These are phyloP conservation scores for Ramalina peruviana DNA, from an alignment of 495 filamentous ascomycete genomes.

Conservation along the genomic window DNA sequence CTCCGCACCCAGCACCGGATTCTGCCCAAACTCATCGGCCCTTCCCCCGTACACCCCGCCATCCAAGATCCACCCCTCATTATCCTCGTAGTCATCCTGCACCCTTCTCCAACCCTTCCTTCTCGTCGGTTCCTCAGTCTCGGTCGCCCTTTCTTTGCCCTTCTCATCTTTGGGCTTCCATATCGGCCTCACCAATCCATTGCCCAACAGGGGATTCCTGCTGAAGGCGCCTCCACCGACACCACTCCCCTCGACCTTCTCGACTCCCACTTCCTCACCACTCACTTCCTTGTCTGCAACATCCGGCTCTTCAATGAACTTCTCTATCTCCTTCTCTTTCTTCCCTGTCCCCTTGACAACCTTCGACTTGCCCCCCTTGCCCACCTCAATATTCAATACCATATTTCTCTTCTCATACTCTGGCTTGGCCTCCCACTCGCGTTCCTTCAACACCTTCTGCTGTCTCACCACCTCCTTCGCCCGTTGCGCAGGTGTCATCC, in stretches of 20 bases:
- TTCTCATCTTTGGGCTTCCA: conserved; percentile 31
- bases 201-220: conserved; percentile 66
- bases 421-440: conserved; percentile 80
- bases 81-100: conserved; percentile 81
- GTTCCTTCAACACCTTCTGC: conserved; percentile 72
- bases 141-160: conserved; percentile 31
- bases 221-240: conserved; percentile 53
- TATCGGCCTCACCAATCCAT: conserved; percentile 63
- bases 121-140: conserved; percentile 21
- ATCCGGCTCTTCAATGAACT: background rate
- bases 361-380: background rate
- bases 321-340: background rate
- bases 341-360: background rate
- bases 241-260: background rate
- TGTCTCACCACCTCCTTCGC: conserved; percentile 80
- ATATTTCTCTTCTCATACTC: conserved; percentile 88
- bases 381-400: conserved; percentile 26
- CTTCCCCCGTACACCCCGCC: conserved; percentile 55
- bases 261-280: background rate
- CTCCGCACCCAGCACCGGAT: conserved; percentile 27
- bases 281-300: background rate
- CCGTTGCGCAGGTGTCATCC: conserved; percentile 78
- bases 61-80: conserved; percentile 83
- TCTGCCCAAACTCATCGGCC: conserved; percentile 16
- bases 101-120: conserved; percentile 49